A percentile compares a stretch with the other conserved stretches of the same genome.
These are phyloP conservation scores for Puya raimondii DNA, from an alignment of 176 grass and related monocot species.

Conservation along the genomic window DNA sequence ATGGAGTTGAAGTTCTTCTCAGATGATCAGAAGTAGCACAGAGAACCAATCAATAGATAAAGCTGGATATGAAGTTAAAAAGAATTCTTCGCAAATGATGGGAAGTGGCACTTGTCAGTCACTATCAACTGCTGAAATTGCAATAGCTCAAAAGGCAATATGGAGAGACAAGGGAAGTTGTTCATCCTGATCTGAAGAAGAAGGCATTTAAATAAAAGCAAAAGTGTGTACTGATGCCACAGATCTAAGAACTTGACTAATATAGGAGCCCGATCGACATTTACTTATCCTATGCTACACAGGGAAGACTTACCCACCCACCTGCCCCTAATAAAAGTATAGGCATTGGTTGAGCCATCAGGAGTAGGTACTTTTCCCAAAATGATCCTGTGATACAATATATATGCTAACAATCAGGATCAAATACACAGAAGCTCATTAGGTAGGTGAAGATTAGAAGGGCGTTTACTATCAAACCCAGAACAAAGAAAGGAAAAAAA, in stretches of 20 bases:
- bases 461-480: slow-evolving; percentile 12
- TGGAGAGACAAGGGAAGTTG: background rate
- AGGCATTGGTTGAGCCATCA: slow-evolving; percentile 86
- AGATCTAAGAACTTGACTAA: background rate
- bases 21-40: no score
- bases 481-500: background rate
- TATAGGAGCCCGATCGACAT: slow-evolving; percentile 1
- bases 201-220: background rate
- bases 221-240: background rate
- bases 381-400: slow-evolving; percentile 76
- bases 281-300: slow-evolving; percentile 21
- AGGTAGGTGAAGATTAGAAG: slow-evolving; percentile 18
- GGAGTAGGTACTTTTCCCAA: slow-evolving; percentile 89
- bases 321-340: slow-evolving; percentile 85
- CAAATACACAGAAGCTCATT: slow-evolving; percentile 25
- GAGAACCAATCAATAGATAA: no score
- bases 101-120: no score
- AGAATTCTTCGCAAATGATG: no score
- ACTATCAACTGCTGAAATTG: no score
- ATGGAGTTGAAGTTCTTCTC: no score
- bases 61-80: no score
- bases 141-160: background rate
- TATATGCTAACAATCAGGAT: slow-evolving; percentile 40
- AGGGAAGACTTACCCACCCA: slow-evolving; percentile 45
- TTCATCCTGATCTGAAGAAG: background rate